phyloP scores from a whole-genome alignment of 495 filamentous ascomycete genomes.

The Penicillium tannophilum region DNA sequence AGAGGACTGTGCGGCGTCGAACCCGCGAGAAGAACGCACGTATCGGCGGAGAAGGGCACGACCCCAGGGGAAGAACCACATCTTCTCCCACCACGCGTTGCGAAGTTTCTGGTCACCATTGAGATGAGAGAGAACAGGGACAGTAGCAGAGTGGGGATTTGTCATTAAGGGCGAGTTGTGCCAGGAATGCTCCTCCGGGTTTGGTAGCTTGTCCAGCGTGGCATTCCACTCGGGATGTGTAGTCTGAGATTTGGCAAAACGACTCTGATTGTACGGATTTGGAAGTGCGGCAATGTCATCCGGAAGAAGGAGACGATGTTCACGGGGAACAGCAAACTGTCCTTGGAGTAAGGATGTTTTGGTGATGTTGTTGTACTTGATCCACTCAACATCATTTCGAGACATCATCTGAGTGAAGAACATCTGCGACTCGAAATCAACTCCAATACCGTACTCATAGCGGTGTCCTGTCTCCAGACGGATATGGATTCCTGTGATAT shows the following conservation, averaged over 20 bases:
- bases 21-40: constrained; percentile 47
- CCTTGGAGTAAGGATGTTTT: constrained; percentile 43
- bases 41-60: constrained; percentile 54
- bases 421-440: constrained; percentile 58
- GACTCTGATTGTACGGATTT: constrained; percentile 44
- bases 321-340: constrained; percentile 45
- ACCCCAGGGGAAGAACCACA: constrained; percentile 60
- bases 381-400: constrained; percentile 48
- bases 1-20: constrained; percentile 45
- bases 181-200: constrained; percentile 45
- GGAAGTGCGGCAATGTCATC: constrained; percentile 40
- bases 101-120: constrained; percentile 46
- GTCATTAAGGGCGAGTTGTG: constrained; percentile 52
- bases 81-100: constrained; percentile 53
- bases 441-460: constrained; percentile 59
- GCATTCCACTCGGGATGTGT: constrained; percentile 41
- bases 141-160: constrained; percentile 51
- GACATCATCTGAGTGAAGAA: constrained; percentile 55
- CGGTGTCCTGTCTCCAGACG: constrained; percentile 44
- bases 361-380: constrained; percentile 48
- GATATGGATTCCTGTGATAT: constrained; percentile 45
- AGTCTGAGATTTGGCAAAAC: constrained; percentile 33
- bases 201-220: constrained; percentile 46
- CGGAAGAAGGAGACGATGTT: constrained; percentile 46
- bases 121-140: constrained; percentile 54